Evolutionary conservation across 2,329 filamentous ascomycete genomes (phyloP).

Genomic region (Sporothrix schenckii): DNA sequence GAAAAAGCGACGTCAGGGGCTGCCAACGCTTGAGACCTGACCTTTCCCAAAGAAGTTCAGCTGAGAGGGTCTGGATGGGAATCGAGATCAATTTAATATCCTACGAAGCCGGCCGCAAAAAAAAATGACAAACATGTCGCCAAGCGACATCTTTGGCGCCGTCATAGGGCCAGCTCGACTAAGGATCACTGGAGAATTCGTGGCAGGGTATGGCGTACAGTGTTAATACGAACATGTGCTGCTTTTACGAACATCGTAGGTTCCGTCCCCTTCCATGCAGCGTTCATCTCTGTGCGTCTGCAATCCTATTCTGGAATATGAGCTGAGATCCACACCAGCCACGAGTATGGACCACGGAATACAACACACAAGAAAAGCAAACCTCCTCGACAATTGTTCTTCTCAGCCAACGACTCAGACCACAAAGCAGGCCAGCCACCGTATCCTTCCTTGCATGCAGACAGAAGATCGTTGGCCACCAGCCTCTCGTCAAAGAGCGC

Average conservation of each 20-base stretch:
- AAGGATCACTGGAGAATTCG: no score
- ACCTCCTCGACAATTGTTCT: background rate
- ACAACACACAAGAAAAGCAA: background rate
- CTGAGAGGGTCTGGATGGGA: background rate
- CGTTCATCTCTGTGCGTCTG: background rate
- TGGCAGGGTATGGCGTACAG: no score
- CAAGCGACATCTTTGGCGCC: no score
- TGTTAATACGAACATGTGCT: no score
- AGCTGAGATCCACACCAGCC: conserved; percentile 14
- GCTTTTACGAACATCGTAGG: no score
- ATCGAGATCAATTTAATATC: conserved; percentile 10
- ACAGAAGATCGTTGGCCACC: conserved; percentile 16
- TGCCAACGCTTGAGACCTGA: background rate
- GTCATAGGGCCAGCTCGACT: no score
- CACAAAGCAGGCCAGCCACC: conserved; percentile 1
- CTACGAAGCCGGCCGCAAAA: background rate
- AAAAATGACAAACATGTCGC: no score
- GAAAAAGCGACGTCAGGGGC: conserved; percentile 24
- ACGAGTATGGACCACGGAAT: no score
- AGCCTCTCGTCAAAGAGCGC: background rate
- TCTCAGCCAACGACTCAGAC: conserved; percentile 11
- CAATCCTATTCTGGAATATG: background rate
- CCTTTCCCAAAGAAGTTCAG: conserved; percentile 1
- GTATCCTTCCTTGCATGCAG: background rate
- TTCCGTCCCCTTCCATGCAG: no score